Conservation (phyloP, 257 asterid species). For the Coffea canephora region DNA sequence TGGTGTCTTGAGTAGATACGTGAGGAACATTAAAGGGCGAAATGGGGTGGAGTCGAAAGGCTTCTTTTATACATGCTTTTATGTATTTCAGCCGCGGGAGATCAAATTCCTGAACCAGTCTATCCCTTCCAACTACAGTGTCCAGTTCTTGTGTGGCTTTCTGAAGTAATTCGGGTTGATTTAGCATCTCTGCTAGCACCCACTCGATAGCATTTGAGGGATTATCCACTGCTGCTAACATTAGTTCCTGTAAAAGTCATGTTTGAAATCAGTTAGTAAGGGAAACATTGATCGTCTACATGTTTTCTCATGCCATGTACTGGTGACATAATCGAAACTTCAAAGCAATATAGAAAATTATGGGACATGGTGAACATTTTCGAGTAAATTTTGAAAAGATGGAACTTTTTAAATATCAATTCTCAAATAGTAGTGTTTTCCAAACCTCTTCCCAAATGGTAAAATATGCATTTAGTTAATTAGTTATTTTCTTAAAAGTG, state of each 20-base stretch:
- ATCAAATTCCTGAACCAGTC: conserved; percentile 23
- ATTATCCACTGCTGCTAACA: conserved; percentile 2
- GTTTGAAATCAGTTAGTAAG: too few relatives aligned
- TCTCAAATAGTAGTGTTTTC: too few relatives aligned
- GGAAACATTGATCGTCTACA: too few relatives aligned
- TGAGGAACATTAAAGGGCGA: conserved; percentile 18
- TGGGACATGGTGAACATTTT: too few relatives aligned
- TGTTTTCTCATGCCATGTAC: too few relatives aligned
- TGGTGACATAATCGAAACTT: too few relatives aligned
- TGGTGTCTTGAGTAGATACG: not conserved
- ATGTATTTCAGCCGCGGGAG: conserved; percentile 14
- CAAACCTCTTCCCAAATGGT: too few relatives aligned
- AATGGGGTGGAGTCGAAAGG: conserved; percentile 21
- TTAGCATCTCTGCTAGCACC: conserved; percentile 15
- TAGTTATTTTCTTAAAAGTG: too few relatives aligned
- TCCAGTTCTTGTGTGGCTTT: conserved; percentile 16
- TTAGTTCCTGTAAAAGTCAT: not conserved
- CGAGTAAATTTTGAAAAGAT: too few relatives aligned
- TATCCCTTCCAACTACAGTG: conserved; percentile 11
- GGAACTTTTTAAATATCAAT: too few relatives aligned
- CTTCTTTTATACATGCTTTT: conserved; percentile 18
- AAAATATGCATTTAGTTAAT: too few relatives aligned
- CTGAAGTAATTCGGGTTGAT: conserved; percentile 5
- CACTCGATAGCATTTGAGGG: conserved; percentile 12
- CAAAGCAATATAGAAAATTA: too few relatives aligned